A percentile compares a stretch with the other conserved stretches of the same genome.
These are phyloP conservation scores for Plasmodium yoelii DNA, from an alignment of 169 alveolate genomes.

Conservation along the genomic window DNA sequence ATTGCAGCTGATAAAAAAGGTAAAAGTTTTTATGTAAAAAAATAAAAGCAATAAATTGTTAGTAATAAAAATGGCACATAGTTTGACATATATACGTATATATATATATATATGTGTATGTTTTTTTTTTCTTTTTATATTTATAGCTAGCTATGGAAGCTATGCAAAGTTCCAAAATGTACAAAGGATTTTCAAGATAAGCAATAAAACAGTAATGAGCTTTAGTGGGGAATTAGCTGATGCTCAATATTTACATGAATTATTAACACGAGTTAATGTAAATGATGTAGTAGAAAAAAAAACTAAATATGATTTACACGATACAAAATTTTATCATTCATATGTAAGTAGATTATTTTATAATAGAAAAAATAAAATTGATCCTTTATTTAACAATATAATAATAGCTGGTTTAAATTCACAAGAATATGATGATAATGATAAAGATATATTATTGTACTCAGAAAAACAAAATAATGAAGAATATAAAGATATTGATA, in stretches of 20 bases:
- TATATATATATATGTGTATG: neutral
- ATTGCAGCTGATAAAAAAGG: constrained; percentile 86
- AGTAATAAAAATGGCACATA: neutral
- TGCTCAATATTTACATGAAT: constrained; percentile 66
- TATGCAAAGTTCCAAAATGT: constrained; percentile 75
- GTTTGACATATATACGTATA: neutral
- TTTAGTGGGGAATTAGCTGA: constrained; percentile 73
- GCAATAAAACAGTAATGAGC: constrained; percentile 76
- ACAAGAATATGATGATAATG: constrained; percentile 78
- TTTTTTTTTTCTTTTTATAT: neutral
- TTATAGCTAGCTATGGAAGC: constrained; percentile 72
- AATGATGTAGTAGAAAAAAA: constrained; percentile 45
- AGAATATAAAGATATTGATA: constrained; percentile 62
- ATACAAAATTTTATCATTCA: constrained; percentile 40
- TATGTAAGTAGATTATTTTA: constrained; percentile 73
- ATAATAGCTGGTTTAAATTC: constrained; percentile 79
- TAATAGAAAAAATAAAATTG: constrained; percentile 76
- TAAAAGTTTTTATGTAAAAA: neutral
- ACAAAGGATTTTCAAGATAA: constrained; percentile 63
- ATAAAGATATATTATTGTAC: constrained; percentile 36
- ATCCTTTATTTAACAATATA: constrained; percentile 77
- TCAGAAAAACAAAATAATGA: constrained; percentile 19
- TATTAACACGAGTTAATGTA: constrained; percentile 51
- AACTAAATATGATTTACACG: constrained; percentile 41
- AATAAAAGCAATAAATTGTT: neutral